Conservation (phyloP, 495 filamentous ascomycete species). For the Lentithecium fluviatile region DNA sequence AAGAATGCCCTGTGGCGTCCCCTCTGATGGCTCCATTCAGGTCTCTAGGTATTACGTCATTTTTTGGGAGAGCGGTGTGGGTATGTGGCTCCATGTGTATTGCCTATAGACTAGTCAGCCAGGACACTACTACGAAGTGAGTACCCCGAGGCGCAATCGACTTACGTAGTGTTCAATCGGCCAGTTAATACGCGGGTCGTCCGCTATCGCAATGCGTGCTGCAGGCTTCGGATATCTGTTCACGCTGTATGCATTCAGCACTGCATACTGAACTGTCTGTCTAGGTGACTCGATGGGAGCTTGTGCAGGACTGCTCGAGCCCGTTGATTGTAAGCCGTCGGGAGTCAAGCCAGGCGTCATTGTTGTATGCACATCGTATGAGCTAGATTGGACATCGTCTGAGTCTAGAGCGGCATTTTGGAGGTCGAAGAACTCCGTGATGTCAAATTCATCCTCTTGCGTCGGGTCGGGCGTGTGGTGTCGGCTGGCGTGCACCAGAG, state of each 20-base stretch:
- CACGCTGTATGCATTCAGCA: background rate
- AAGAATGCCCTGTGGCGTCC: constrained; percentile 1
- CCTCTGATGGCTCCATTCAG: constrained; percentile 2
- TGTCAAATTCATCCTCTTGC: background rate
- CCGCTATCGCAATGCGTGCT: background rate
- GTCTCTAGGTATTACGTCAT: no score
- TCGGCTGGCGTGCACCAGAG: no score
- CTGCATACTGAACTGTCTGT: background rate
- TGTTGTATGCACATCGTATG: background rate
- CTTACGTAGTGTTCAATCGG: constrained; percentile 1
- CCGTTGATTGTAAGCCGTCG: background rate
- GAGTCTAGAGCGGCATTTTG: constrained; percentile 4
- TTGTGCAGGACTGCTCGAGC: no score
- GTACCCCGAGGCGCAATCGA: background rate
- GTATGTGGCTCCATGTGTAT: background rate
- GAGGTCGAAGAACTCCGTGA: constrained; percentile 6
- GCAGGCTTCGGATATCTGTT: background rate
- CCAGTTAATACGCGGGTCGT: background rate
- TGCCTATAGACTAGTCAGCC: background rate
- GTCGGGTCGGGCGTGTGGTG: no score
- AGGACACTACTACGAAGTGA: background rate
- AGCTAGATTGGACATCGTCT: background rate
- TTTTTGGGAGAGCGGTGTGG: no score
- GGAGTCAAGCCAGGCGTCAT: background rate
- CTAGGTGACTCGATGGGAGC: background rate